Conservation (phyloP, 1,139 yeast genomes). For the Hemisphaericaspora xylofermentans region DNA sequence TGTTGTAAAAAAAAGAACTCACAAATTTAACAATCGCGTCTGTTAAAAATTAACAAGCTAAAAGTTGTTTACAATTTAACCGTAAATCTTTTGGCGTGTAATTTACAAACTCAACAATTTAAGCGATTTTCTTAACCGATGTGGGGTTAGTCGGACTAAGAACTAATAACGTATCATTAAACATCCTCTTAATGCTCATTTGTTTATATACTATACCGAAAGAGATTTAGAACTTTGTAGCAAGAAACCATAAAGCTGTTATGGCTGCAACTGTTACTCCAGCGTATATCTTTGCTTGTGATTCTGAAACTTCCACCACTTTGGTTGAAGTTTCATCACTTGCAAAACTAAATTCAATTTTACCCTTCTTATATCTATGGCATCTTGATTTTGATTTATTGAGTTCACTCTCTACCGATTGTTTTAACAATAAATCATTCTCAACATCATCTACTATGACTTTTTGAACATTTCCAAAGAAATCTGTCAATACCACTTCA, state of each 20-base stretch:
- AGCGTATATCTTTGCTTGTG: constrained; percentile 19
- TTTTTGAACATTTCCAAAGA: constrained; percentile 90
- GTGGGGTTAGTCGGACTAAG: too few species aligned
- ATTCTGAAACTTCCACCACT: constrained; percentile 16
- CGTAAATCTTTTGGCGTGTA: too few species aligned
- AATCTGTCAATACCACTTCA: constrained; percentile 82
- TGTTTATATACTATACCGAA: background rate
- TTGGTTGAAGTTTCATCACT: constrained; percentile 12
- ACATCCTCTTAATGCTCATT: too few species aligned
- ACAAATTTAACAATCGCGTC: background rate
- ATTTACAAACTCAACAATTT: too few species aligned
- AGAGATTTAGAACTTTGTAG: constrained; percentile 11
- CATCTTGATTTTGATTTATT: background rate
- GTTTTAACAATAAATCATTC: constrained; percentile 23
- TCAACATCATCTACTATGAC: constrained; percentile 66
- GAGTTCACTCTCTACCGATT: background rate
- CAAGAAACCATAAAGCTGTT: constrained; percentile 23
- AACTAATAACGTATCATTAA: too few species aligned
- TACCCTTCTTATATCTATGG: background rate
- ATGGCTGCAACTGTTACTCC: constrained; percentile 18
- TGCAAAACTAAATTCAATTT: constrained; percentile 13
- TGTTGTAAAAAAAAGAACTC: background rate
- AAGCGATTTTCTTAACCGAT: too few species aligned
- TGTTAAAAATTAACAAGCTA: background rate
- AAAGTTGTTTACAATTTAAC: too few species aligned